phyloP scores from a whole-genome alignment of 2,329 filamentous ascomycete species.

The Zymoseptoria brevis region DNA sequence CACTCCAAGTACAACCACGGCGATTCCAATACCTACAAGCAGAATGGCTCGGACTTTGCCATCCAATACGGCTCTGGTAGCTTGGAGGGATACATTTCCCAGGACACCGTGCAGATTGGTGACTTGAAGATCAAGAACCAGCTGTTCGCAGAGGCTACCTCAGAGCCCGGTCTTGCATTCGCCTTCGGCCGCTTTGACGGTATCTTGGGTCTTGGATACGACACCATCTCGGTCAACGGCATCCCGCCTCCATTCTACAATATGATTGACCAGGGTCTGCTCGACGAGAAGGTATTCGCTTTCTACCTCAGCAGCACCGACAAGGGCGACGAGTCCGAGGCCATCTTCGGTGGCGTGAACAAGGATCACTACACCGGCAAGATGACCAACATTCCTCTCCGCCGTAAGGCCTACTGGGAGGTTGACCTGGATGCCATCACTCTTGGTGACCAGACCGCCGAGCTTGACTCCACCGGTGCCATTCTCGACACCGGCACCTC shows the following conservation, averaged over 20 bases:
- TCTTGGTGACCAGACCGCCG: slow-evolving; percentile 75
- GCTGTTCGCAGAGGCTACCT: slow-evolving; percentile 92
- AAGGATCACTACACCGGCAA: slow-evolving; percentile 75
- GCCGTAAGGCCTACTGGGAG: slow-evolving; percentile 99
- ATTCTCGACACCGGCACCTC: slow-evolving; percentile 98
- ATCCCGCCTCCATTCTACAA: slow-evolving; percentile 96
- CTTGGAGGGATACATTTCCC: slow-evolving; percentile 86
- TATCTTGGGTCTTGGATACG: slow-evolving; percentile 88
- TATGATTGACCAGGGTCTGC: slow-evolving; percentile 79
- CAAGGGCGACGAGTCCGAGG: slow-evolving; percentile 70
- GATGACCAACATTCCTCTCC: slow-evolving; percentile 85
- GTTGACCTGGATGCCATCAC: slow-evolving; percentile 89
- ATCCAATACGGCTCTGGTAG: slow-evolving; percentile 94
- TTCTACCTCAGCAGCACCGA: slow-evolving; percentile 84
- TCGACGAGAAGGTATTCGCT: slow-evolving; percentile 89
- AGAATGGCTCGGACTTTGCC: slow-evolving; percentile 86
- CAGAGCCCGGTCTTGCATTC: slow-evolving; percentile 91
- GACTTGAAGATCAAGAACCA: slow-evolving; percentile 82
- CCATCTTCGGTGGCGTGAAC: slow-evolving; percentile 82
- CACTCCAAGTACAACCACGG: slow-evolving; percentile 95
- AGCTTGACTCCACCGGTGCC: slow-evolving; percentile 88
- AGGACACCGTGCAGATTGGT: slow-evolving; percentile 79
- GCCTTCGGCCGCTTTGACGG: slow-evolving; percentile 97
- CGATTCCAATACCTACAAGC: slow-evolving; percentile 80
- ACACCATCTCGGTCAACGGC: slow-evolving; percentile 93